Evolutionary conservation across 139 green algal genomes (phyloP).

Genomic region (Yamagishiella unicocca): DNA sequence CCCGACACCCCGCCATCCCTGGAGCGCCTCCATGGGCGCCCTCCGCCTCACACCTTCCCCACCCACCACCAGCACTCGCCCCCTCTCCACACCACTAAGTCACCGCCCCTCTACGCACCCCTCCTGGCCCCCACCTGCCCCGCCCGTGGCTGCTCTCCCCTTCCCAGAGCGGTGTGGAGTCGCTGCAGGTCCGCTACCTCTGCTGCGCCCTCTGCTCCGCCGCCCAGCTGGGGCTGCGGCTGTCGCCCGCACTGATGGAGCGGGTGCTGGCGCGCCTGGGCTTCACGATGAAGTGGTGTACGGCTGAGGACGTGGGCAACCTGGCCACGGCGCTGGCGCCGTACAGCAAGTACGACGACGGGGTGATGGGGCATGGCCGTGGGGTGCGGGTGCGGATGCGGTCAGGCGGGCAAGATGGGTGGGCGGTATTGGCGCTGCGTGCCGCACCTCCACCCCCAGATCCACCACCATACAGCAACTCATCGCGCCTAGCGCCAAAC

Average conservation of each 20-base stretch:
- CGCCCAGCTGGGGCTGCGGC: neutral
- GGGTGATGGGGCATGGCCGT: neutral
- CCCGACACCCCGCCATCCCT: too few relatives aligned
- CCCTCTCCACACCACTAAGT: neutral
- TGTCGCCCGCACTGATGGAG: neutral
- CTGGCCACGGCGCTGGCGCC: slow-evolving; percentile 34
- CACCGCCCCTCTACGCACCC: neutral
- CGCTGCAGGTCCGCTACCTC: neutral
- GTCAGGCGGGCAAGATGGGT: too few relatives aligned
- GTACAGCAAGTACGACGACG: neutral
- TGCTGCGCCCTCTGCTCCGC: neutral
- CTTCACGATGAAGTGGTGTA: neutral
- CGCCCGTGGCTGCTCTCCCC: neutral
- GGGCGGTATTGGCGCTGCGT: too few relatives aligned
- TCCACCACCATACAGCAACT: too few relatives aligned
- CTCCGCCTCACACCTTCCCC: neutral
- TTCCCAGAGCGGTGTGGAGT: slow-evolving; percentile 8
- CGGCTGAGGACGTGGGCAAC: slow-evolving; percentile 5
- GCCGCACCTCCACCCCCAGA: too few relatives aligned
- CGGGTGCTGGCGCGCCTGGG: neutral
- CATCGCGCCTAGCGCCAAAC: neutral
- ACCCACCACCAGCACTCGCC: neutral
- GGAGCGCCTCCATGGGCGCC: too few relatives aligned
- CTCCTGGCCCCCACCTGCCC: neutral
- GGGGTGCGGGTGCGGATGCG: too few relatives aligned